These are phyloP conservation scores for Elsinoe ampelina DNA, from an alignment of 2,329 filamentous ascomycete genomes.

Conservation along the genomic window DNA sequence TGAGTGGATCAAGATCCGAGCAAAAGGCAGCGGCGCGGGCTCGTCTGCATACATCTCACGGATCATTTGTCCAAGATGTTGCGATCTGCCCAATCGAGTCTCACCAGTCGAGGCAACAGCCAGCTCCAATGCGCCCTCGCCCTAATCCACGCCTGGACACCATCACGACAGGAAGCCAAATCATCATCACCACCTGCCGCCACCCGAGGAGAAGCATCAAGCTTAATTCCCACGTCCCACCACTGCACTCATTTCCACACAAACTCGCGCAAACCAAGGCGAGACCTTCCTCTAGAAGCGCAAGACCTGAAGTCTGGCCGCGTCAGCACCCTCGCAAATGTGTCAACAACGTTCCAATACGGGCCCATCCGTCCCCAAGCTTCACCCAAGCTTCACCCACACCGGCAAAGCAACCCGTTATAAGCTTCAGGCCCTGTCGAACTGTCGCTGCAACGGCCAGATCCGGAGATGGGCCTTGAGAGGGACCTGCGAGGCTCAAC, in stretches of 20 bases:
- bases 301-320: background rate
- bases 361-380: background rate
- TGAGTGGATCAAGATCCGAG: too few relatives aligned
- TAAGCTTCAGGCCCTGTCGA: background rate
- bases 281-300: background rate
- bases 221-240: background rate
- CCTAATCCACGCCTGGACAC: too few relatives aligned
- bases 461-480: background rate
- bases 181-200: background rate
- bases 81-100: too few relatives aligned
- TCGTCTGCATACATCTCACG: too few relatives aligned
- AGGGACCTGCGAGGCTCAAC: background rate
- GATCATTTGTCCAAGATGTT: too few relatives aligned
- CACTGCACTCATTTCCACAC: background rate
- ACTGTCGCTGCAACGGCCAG: background rate
- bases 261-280: background rate
- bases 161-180: too few relatives aligned
- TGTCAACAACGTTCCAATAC: constrained; percentile 6
- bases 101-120: too few relatives aligned
- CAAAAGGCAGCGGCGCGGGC: too few relatives aligned
- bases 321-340: background rate
- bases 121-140: too few relatives aligned
- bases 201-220: background rate
- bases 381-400: background rate
- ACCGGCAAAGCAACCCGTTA: background rate